phyloP scores from a whole-genome alignment of 1,139 yeast genomes.

The Kurtzmaniella natalensis region DNA sequence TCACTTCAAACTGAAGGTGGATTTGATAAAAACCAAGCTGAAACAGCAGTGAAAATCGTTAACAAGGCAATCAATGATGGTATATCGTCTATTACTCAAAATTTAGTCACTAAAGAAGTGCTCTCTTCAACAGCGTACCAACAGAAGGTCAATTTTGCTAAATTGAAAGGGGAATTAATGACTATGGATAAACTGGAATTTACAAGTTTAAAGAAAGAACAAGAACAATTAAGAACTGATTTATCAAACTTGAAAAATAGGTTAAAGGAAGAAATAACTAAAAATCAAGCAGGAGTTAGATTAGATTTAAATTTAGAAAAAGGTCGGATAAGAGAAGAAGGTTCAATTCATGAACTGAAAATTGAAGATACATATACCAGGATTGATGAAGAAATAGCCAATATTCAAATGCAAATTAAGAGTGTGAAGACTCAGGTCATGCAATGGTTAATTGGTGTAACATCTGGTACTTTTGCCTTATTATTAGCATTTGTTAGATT shows the following conservation, averaged over 20 bases:
- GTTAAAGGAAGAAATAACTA: constrained; percentile 87
- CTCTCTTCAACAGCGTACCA: constrained; percentile 84
- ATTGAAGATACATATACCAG: constrained; percentile 93
- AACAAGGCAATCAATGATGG: constrained; percentile 80
- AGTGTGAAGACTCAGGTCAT: constrained; percentile 92
- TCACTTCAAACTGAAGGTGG: constrained; percentile 65
- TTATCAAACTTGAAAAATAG: constrained; percentile 81
- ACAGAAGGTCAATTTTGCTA: constrained; percentile 94
- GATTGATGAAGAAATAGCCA: constrained; percentile 91
- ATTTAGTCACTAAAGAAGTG: constrained; percentile 77
- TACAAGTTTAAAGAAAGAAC: constrained; percentile 77
- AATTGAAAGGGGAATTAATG: constrained; percentile 84
- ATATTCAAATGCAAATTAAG: constrained; percentile 92
- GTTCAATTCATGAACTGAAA: constrained; percentile 86
- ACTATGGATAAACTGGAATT: constrained; percentile 86
- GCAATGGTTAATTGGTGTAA: constrained; percentile 98
- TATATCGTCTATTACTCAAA: constrained; percentile 66
- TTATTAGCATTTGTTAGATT: constrained; percentile 87
- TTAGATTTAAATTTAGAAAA: constrained; percentile 88
- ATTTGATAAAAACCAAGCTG: constrained; percentile 73
- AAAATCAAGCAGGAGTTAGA: constrained; percentile 85
- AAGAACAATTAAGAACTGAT: constrained; percentile 79
- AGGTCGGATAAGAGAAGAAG: constrained; percentile 92
- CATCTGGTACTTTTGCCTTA: constrained; percentile 95
- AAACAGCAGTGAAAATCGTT: constrained; percentile 72